Evolutionary conservation across 805 yeast genomes (phyloP).

Genomic region (Candida glaebosa): DNA sequence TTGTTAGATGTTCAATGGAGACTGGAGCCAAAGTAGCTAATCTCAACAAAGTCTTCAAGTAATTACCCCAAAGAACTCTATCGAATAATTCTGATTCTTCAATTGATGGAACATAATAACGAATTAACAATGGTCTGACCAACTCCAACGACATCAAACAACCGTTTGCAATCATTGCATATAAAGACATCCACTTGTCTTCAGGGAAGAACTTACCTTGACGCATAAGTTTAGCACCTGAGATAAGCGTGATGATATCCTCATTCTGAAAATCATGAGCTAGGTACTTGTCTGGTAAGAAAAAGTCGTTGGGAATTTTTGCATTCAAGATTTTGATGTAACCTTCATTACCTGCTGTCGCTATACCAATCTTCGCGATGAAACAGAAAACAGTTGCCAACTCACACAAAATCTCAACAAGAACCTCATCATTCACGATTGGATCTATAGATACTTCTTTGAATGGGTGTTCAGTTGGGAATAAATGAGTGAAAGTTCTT

Average conservation of each 20-base stretch:
- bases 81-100: constrained; percentile 53
- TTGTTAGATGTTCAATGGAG: constrained; percentile 65
- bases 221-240: constrained; percentile 49
- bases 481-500: constrained; percentile 63
- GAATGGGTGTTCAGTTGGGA: constrained; percentile 68
- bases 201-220: constrained; percentile 61
- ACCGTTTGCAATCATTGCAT: constrained; percentile 55
- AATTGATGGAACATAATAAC: constrained; percentile 49
- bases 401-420: constrained; percentile 73
- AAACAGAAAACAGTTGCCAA: constrained; percentile 58
- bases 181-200: constrained; percentile 69
- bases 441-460: constrained; percentile 67
- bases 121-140: constrained; percentile 46
- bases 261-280: constrained; percentile 42
- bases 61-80: constrained; percentile 65
- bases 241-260: constrained; percentile 38
- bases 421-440: constrained; percentile 60
- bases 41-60: constrained; percentile 52
- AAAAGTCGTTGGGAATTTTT: constrained; percentile 28
- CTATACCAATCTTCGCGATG: constrained; percentile 48
- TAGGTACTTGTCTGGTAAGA: constrained; percentile 40
- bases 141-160: constrained; percentile 53
- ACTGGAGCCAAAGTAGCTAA: constrained; percentile 67
- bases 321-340: constrained; percentile 36
- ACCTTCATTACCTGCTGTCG: constrained; percentile 41